Conservation (phyloP, 2,329 filamentous ascomycete genomes). For the Fusarium mangiferae region DNA sequence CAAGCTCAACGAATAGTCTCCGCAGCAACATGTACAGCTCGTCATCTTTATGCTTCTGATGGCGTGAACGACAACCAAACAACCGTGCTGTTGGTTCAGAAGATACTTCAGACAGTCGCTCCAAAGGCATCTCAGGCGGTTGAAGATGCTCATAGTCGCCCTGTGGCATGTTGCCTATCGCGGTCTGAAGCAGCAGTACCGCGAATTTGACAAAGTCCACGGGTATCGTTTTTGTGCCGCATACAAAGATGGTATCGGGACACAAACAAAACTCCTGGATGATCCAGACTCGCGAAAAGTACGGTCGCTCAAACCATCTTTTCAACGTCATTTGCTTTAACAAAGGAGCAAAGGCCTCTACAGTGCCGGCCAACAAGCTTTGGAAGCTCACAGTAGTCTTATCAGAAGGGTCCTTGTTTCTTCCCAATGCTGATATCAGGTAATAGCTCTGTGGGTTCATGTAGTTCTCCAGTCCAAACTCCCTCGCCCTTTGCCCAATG, state of each 20-base stretch:
- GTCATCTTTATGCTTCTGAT: background rate
- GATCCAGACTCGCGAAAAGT: slow-evolving; percentile 3
- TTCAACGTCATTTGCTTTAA: fast-evolving
- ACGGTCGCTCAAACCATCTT: background rate
- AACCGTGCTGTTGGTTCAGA: background rate
- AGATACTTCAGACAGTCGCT: background rate
- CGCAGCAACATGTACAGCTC: background rate
- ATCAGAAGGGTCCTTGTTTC: background rate
- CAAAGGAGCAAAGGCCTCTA: background rate
- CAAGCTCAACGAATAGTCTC: background rate
- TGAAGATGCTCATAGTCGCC: background rate
- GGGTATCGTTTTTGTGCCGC: background rate
- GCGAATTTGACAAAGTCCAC: background rate
- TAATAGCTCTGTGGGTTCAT: background rate
- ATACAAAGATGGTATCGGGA: background rate
- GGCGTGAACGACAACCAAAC: background rate
- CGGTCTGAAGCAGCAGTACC: background rate
- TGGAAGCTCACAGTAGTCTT: background rate
- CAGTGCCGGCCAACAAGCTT: fast-evolving
- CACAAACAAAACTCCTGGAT: background rate
- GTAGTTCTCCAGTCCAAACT: background rate
- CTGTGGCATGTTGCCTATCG: background rate
- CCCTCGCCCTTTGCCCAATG: background rate
- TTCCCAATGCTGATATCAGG: background rate
- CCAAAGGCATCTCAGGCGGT: background rate